Evolutionary conservation across 2,329 filamentous ascomycete species (phyloP).

Genomic region (Raffaelea ambrosiae): DNA sequence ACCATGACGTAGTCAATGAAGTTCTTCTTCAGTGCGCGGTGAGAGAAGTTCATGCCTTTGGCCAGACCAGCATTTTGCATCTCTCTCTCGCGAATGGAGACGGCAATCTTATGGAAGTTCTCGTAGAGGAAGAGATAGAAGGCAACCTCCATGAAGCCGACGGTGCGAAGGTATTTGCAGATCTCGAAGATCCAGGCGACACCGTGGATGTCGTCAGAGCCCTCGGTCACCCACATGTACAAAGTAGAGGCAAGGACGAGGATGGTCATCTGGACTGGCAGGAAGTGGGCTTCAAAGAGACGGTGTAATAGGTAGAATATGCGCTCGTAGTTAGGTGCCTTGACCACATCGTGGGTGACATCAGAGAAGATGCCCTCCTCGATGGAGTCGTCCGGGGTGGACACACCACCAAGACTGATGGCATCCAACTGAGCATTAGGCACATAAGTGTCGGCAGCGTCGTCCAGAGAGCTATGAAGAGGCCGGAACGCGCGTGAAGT

Average conservation of each 20-base stretch:
- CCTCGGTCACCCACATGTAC: slow-evolving; percentile 47
- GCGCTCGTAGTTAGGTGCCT: slow-evolving; percentile 44
- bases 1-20: slow-evolving; percentile 56
- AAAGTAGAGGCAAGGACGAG: slow-evolving; percentile 54
- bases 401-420: not conserved
- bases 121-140: slow-evolving; percentile 61
- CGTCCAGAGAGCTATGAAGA: slow-evolving; percentile 41
- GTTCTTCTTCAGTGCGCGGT: slow-evolving; percentile 46
- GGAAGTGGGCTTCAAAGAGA: slow-evolving; percentile 66
- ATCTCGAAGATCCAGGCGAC: slow-evolving; percentile 51
- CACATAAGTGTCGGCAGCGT: slow-evolving; percentile 37
- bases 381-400: slow-evolving; percentile 23
- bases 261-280: slow-evolving; percentile 59
- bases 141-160: slow-evolving; percentile 54
- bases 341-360: slow-evolving; percentile 41
- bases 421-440: slow-evolving; percentile 31
- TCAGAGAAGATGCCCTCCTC: slow-evolving; percentile 49
- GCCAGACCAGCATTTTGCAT: slow-evolving; percentile 58
- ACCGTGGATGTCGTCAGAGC: slow-evolving; percentile 39
- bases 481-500: slow-evolving; percentile 47
- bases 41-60: slow-evolving; percentile 58
- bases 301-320: slow-evolving; percentile 54
- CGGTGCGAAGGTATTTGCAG: slow-evolving; percentile 50
- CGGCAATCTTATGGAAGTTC: slow-evolving; percentile 54
- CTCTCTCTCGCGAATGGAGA: slow-evolving; percentile 52